Conservation (phyloP, 2,329 filamentous ascomycete species). For the Sporothrix dimorphospora region DNA sequence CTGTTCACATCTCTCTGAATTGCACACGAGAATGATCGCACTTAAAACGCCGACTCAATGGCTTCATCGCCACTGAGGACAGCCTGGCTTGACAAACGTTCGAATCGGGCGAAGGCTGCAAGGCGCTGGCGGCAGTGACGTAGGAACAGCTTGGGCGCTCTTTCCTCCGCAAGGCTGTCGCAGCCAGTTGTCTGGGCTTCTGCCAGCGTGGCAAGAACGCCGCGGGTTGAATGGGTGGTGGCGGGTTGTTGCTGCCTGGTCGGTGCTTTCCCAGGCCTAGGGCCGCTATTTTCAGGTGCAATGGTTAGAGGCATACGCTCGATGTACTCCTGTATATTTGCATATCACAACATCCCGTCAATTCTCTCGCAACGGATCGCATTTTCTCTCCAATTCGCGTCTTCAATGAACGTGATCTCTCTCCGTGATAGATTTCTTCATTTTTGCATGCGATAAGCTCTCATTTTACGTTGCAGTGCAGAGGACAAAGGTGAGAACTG, state of each 20-base stretch:
- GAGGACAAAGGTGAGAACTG: too few relatives aligned
- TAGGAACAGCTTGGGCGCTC: neutral
- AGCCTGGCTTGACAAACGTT: conserved; percentile 1
- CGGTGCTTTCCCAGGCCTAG: neutral
- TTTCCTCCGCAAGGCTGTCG: neutral
- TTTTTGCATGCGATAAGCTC: neutral
- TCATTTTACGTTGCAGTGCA: neutral
- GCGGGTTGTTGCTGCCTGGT: conserved; percentile 4
- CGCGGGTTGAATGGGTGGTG: conserved; percentile 2
- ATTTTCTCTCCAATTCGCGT: neutral
- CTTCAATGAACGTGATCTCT: neutral
- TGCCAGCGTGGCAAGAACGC: conserved; percentile 20
- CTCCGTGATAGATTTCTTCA: neutral
- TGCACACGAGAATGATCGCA: neutral
- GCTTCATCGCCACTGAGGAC: conserved; percentile 11
- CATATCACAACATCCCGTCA: neutral
- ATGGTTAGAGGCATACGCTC: too few relatives aligned
- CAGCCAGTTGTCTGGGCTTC: neutral
- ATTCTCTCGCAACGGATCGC: neutral
- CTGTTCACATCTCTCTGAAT: neutral
- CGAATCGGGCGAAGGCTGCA: neutral
- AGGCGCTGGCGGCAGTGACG: neutral
- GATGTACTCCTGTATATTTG: neutral
- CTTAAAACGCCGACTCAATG: neutral
- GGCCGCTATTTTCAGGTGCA: neutral